Evolutionary conservation across 2,329 filamentous ascomycete genomes (phyloP).

Genomic region (Rutstroemia sydowiana): DNA sequence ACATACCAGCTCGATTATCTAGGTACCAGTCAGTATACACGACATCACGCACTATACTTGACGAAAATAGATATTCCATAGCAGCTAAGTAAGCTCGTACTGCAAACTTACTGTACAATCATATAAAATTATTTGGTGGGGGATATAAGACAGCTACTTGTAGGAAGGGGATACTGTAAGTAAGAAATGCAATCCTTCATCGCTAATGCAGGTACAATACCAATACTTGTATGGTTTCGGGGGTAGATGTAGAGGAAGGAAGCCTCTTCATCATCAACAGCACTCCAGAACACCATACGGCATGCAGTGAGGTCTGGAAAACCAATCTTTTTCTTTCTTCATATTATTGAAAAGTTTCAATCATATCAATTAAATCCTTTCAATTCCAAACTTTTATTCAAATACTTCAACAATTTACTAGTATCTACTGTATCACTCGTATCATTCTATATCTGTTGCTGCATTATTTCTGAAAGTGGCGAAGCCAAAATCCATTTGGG

Average conservation of each 20-base stretch:
- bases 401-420: too few species aligned
- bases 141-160: too few species aligned
- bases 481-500: conserved; percentile 1
- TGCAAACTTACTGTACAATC: too few species aligned
- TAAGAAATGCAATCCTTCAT: not conserved
- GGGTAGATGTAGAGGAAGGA: not conserved
- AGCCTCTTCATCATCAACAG: not conserved
- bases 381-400: not conserved
- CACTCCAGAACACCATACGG: not conserved
- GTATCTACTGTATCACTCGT: not conserved
- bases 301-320: not conserved
- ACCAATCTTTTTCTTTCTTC: not conserved
- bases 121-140: too few species aligned
- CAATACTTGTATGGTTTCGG: not conserved
- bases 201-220: conserved; percentile 6
- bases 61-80: too few species aligned
- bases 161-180: too few species aligned
- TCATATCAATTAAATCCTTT: not conserved
- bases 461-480: not conserved
- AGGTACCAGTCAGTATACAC: too few species aligned
- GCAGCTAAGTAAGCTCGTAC: too few species aligned
- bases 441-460: not conserved
- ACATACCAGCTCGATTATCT: too few species aligned
- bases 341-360: conserved; percentile 1
- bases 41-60: too few species aligned